phyloP scores from a whole-genome alignment of 2,329 filamentous ascomycete species.

The Huntiella savannae region DNA sequence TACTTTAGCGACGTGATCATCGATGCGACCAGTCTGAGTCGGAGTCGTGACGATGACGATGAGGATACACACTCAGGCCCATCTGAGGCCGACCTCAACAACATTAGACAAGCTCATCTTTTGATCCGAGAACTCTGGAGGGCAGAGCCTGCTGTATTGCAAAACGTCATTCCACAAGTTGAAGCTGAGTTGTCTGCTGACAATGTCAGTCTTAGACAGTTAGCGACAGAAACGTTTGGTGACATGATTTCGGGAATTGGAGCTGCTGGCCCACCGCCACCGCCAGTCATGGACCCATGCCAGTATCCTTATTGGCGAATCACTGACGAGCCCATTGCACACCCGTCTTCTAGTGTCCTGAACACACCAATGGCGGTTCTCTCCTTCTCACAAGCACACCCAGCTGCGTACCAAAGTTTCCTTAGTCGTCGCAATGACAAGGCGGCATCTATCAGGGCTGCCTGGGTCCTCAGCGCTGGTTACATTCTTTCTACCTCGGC shows the following conservation, averaged over 20 bases:
- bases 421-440: conserved; percentile 75
- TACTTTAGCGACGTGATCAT: conserved; percentile 97
- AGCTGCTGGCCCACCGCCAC: conserved; percentile 64
- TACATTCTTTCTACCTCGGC: conserved; percentile 82
- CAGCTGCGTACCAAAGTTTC: conserved; percentile 64
- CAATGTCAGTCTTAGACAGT: conserved; percentile 63
- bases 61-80: conserved; percentile 43
- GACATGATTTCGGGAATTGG: conserved; percentile 91
- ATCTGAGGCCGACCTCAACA: conserved; percentile 67
- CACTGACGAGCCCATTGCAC: conserved; percentile 33
- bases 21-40: conserved; percentile 51
- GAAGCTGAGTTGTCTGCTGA: conserved; percentile 85
- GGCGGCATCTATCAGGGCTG: conserved; percentile 58
- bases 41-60: conserved; percentile 41
- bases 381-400: conserved; percentile 71
- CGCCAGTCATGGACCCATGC: conserved; percentile 55
- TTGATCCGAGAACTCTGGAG: conserved; percentile 87
- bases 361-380: conserved; percentile 72
- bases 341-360: conserved; percentile 40
- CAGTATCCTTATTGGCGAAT: conserved; percentile 64
- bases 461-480: conserved; percentile 70
- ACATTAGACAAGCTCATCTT: conserved; percentile 74
- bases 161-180: conserved; percentile 84
- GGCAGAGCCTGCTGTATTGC: conserved; percentile 68
- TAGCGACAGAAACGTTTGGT: conserved; percentile 86